Base-by-base conservation (phyloP, 2,329 filamentous ascomycete genomes). In the Xylariaceae sp. region DNA sequence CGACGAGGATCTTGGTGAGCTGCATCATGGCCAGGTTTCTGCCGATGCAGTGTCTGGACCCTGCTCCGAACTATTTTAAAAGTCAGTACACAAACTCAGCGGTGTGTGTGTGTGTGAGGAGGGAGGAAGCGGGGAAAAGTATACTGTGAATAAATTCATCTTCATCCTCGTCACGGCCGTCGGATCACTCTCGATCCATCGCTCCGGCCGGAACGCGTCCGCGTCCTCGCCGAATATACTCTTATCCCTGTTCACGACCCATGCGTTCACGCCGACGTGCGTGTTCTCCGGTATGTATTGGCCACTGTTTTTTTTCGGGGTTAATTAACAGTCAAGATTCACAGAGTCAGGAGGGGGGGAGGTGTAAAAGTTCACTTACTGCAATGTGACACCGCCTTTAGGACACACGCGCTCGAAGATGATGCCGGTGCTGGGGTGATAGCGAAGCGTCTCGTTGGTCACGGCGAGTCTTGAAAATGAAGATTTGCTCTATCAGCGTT, bases 341-440 rank as follows among this genome's bases (percentile, higher is more conserved):
- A n/a, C n/a, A n/a, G n/a, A n/a, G n/a, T n/a, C n/a, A n/a, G n/a
- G n/a, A n/a, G n/a, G n/a, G n/a, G n/a, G n/a, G n/a, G n/a, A n/a
- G n/a, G n/a, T n/a, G n/a, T n/a, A n/a, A n/a, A n/a, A n/a, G n/a
- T n/a, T n/a, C n/a, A n/a, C n/a, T n/a, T n/a, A n/a, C n/a, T 71
- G 69, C 8, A 83, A 62, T 35, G 64, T 67, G 11, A 66, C 50
- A 1, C 71, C 74, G 8, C 67, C 63, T 16, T 80, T 56, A 0
- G 79, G 80, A 0, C 78, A 74, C 8, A 81, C 61, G 29, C 81
- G 71, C 51, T 83, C 78, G 5, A 83, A 62, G 2, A 72, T 70
- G 1, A 81, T 58, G 0, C 76, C 78, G 0, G 74, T 68, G 0
- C 77, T 73, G 1, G 81, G 78, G 53, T 83, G 78, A 23, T 9